Conservation (phyloP, 352 stramenopile species). For the Phytophthora brassicae region DNA sequence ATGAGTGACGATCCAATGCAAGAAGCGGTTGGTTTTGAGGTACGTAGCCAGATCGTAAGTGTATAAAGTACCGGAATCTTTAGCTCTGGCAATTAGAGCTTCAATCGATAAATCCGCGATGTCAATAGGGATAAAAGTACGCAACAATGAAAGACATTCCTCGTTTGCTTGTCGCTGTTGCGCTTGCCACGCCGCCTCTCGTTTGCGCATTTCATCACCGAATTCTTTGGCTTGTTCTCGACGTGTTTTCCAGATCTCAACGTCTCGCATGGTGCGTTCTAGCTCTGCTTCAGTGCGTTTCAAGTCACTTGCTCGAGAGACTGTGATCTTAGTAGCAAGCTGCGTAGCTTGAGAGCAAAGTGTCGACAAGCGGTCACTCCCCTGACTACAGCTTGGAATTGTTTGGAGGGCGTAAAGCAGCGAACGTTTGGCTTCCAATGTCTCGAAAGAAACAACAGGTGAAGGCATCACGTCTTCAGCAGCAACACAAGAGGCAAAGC, state of each 20-base stretch:
- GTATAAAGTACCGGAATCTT: slow-evolving; percentile 47
- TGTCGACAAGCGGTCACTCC: slow-evolving; percentile 45
- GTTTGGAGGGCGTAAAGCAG: slow-evolving; percentile 23
- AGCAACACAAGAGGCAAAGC: slow-evolving; percentile 31
- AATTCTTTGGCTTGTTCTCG: slow-evolving; percentile 64
- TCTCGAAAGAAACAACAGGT: slow-evolving; percentile 16
- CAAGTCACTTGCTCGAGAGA: slow-evolving; percentile 52
- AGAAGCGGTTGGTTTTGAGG: slow-evolving; percentile 75
- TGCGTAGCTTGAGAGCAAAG: slow-evolving; percentile 52
- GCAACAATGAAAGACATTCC: slow-evolving; percentile 41
- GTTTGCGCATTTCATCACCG: slow-evolving; percentile 47
- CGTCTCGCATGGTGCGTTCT: slow-evolving; percentile 52
- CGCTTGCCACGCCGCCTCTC: slow-evolving; percentile 50
- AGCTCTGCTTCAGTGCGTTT: slow-evolving; percentile 56
- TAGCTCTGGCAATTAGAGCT: slow-evolving; percentile 44
- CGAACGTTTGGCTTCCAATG: slow-evolving; percentile 21
- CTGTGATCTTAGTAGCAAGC: slow-evolving; percentile 45
- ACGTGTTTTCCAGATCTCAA: slow-evolving; percentile 69
- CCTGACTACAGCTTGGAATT: slow-evolving; percentile 50
- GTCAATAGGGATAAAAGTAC: slow-evolving; percentile 50
- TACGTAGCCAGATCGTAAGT: slow-evolving; percentile 76
- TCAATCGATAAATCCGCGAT: slow-evolving; percentile 67
- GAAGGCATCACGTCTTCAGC: slow-evolving; percentile 19
- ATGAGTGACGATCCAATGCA: slow-evolving; percentile 82
- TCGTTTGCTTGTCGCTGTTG: slow-evolving; percentile 43